phyloP scores from a whole-genome alignment of 2,329 filamentous ascomycete species.

The Aspergillus sp. region DNA sequence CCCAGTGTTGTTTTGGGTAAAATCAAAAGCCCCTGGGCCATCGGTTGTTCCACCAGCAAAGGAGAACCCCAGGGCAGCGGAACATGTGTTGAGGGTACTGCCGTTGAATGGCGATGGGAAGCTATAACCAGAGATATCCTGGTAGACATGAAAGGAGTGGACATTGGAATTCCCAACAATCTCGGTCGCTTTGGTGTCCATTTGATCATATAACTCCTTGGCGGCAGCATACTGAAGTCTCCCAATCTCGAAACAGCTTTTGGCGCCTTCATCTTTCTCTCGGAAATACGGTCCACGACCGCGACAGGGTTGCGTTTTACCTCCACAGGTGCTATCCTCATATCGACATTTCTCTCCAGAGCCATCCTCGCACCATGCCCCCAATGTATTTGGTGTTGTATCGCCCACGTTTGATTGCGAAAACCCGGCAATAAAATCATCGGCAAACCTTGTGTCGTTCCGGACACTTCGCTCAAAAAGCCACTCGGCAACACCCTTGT shows the following conservation, averaged over 20 bases:
- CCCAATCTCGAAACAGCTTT: constrained; percentile 48
- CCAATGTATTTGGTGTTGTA: constrained; percentile 80
- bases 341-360: constrained; percentile 51
- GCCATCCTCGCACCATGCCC: constrained; percentile 85
- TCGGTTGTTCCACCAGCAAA: constrained; percentile 93
- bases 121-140: constrained; percentile 70
- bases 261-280: constrained; percentile 41
- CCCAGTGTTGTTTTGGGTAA: constrained; percentile 81
- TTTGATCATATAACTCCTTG: constrained; percentile 51
- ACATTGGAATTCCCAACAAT: constrained; percentile 60
- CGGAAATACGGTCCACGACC: constrained; percentile 44
- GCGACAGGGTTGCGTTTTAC: constrained; percentile 39
- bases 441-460: constrained; percentile 51
- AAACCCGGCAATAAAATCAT: constrained; percentile 82
- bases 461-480: constrained; percentile 70
- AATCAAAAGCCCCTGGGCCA: constrained; percentile 86
- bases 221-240: constrained; percentile 42
- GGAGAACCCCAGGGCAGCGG: constrained; percentile 82
- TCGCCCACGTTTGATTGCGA: constrained; percentile 90
- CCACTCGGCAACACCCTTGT: constrained; percentile 88
- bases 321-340: constrained; percentile 74
- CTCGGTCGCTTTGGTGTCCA: constrained; percentile 35
- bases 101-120: constrained; percentile 68
- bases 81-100: constrained; percentile 64
- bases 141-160: constrained; percentile 79